Percentiles rank a stretch among this genome's conserved stretches.
phyloP scores from a whole-genome alignment of 768 basidiomycete species.

The Mycena epipterygia region DNA sequence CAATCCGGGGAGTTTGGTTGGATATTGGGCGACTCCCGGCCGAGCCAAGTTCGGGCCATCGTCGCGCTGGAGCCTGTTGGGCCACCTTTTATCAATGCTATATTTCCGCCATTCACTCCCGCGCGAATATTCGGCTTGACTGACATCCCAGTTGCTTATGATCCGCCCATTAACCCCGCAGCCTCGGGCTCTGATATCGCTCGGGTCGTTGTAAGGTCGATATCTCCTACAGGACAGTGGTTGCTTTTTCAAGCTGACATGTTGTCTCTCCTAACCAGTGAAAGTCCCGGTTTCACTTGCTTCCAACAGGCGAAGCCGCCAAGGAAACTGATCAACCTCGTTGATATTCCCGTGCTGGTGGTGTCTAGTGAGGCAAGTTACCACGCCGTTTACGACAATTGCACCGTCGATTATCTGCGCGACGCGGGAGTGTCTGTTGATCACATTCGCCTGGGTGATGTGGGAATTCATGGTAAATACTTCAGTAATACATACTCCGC shows the following conservation, averaged over 20 bases:
- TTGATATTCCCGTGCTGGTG: conserved; percentile 50
- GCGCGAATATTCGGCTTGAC: conserved; percentile 51
- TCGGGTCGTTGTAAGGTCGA: conserved; percentile 35
- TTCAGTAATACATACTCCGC: not conserved
- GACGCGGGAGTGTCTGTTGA: conserved; percentile 52
- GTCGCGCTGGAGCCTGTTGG: conserved; percentile 54
- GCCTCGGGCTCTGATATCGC: conserved; percentile 48
- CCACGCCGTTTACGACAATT: conserved; percentile 53
- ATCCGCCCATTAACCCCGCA: conserved; percentile 47
- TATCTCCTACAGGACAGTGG: not conserved
- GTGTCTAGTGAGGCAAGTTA: conserved; percentile 55
- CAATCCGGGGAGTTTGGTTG: conserved; percentile 53
- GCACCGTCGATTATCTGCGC: conserved; percentile 48
- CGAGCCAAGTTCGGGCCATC: conserved; percentile 50
- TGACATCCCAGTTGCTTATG: conserved; percentile 50
- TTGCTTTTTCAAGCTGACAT: not conserved
- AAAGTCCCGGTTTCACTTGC: conserved; percentile 40
- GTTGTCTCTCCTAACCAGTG: not conserved
- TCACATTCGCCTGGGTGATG: conserved; percentile 44
- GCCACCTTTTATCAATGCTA: conserved; percentile 50
- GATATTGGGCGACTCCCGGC: conserved; percentile 52
- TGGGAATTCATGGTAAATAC: conserved; percentile 45
- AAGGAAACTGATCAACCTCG: conserved; percentile 46
- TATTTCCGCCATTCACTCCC: conserved; percentile 44
- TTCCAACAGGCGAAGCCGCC: conserved; percentile 49